Evolutionary conservation across 768 basidiomycete genomes (phyloP).

Genomic region (Galerina sulciceps): DNA sequence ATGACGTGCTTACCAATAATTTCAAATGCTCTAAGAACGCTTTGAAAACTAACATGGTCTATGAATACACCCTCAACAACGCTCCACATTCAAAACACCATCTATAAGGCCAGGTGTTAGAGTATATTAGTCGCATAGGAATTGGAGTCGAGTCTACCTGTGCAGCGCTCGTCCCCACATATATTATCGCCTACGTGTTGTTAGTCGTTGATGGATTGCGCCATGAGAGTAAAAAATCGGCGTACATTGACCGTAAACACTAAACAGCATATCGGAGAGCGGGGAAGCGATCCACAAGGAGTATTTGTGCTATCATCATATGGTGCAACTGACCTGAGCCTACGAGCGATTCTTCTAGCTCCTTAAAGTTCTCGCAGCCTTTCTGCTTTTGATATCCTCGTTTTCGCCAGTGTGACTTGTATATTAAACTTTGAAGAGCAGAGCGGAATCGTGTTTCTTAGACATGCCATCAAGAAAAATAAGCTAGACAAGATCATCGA

Average conservation of each 20-base stretch:
- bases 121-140: too few relatives aligned
- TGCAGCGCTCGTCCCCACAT: slow-evolving; percentile 73
- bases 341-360: slow-evolving; percentile 84
- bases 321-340: slow-evolving; percentile 29
- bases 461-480: slow-evolving; percentile 97
- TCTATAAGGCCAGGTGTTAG: too few relatives aligned
- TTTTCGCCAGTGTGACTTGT: slow-evolving; percentile 96
- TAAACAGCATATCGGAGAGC: slow-evolving; percentile 98
- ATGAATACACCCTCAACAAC: too few relatives aligned
- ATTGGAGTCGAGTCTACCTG: too few relatives aligned
- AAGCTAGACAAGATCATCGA: slow-evolving; percentile 91
- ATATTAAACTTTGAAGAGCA: slow-evolving; percentile 94
- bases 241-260: too few relatives aligned
- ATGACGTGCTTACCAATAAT: slow-evolving; percentile 65
- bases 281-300: slow-evolving; percentile 95
- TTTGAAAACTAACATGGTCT: slow-evolving; percentile 96
- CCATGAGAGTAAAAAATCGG: slow-evolving; percentile 94
- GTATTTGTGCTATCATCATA: slow-evolving; percentile 48
- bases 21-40: slow-evolving; percentile 94
- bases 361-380: slow-evolving; percentile 98
- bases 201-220: slow-evolving; percentile 98
- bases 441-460: slow-evolving; percentile 94
- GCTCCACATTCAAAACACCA: too few relatives aligned
- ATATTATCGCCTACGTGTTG: slow-evolving; percentile 94
- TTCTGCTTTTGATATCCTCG: slow-evolving; percentile 98